A percentile compares a stretch with the other conserved stretches of the same genome.
Conservation (phyloP, 2,329 filamentous ascomycete genomes). For the Penicillium sclerotigenum region DNA sequence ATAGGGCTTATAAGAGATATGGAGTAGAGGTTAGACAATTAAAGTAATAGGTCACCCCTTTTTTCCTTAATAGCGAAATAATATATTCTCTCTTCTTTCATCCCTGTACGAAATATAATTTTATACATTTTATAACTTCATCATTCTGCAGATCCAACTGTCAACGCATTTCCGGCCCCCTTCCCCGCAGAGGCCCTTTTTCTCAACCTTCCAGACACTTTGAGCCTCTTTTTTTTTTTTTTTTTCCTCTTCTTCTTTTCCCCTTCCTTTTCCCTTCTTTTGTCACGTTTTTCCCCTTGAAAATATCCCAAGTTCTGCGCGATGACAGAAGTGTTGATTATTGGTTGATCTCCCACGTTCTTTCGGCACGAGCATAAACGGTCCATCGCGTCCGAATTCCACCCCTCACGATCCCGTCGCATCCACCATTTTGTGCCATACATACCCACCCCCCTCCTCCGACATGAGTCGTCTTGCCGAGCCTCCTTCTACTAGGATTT, state of each 20-base stretch:
- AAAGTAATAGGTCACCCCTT: neutral
- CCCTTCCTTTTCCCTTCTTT: neutral
- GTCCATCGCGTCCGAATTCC: slow-evolving; percentile 17
- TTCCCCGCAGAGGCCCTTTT: slow-evolving; percentile 18
- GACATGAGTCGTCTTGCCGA: slow-evolving; percentile 44
- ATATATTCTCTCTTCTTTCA: neutral
- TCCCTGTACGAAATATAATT: too few species aligned
- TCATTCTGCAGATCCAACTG: slow-evolving; percentile 11
- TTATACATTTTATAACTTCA: slow-evolving; percentile 5
- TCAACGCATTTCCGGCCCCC: slow-evolving; percentile 6
- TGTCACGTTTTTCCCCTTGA: neutral
- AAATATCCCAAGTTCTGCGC: slow-evolving; percentile 12
- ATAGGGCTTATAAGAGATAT: neutral
- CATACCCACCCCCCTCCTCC: slow-evolving; percentile 6
- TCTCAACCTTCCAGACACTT: slow-evolving; percentile 1
- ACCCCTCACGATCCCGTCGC: slow-evolving; percentile 12
- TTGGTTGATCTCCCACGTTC: slow-evolving; percentile 35
- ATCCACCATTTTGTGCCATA: slow-evolving; percentile 5
- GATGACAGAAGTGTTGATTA: slow-evolving; percentile 30
- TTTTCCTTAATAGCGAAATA: neutral
- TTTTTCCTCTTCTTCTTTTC: neutral
- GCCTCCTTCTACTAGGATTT: slow-evolving; percentile 41
- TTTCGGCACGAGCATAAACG: slow-evolving; percentile 26
- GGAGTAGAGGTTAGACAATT: neutral
- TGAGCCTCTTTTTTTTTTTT: slow-evolving; percentile 4